Evolutionary conservation across 2,329 filamentous ascomycete genomes (phyloP).

Genomic region (Fusarium nurragi): DNA sequence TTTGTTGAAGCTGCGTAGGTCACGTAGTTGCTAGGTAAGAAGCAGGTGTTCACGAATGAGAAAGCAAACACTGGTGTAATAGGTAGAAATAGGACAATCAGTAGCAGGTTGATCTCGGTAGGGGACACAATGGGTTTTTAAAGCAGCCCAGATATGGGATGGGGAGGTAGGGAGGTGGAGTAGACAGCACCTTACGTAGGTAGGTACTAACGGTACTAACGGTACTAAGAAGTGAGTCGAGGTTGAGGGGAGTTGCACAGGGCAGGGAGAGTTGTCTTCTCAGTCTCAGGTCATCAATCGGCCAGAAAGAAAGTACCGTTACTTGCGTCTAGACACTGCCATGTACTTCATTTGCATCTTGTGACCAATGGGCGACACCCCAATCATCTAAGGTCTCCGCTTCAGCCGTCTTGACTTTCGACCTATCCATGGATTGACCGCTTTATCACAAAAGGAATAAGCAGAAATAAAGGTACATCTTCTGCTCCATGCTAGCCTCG

Average conservation of each 20-base stretch:
- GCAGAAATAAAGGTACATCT: slow-evolving; percentile 7
- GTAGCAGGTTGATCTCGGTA: slow-evolving; percentile 10
- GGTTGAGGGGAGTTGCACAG: slow-evolving; percentile 33
- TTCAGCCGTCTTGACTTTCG: slow-evolving; percentile 18
- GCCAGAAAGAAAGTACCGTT: slow-evolving; percentile 33
- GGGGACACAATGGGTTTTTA: slow-evolving; percentile 39
- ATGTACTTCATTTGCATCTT: slow-evolving; percentile 20
- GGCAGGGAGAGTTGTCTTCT: slow-evolving; percentile 34
- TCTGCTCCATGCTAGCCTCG: slow-evolving; percentile 6
- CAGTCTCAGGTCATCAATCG: slow-evolving; percentile 18
- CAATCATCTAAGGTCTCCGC: slow-evolving; percentile 25
- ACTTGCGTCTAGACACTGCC: slow-evolving; percentile 13
- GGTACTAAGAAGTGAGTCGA: slow-evolving; percentile 21
- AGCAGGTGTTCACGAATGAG: neutral
- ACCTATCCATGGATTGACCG: slow-evolving; percentile 28
- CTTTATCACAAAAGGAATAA: slow-evolving; percentile 22
- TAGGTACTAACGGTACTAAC: slow-evolving; percentile 10
- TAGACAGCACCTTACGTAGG: slow-evolving; percentile 29
- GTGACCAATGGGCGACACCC: slow-evolving; percentile 34
- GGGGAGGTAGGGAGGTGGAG: slow-evolving; percentile 41
- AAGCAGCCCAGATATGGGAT: slow-evolving; percentile 37
- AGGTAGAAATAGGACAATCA: slow-evolving; percentile 10
- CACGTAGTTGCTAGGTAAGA: neutral
- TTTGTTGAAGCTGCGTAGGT: slow-evolving; percentile 27
- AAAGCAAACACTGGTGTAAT: neutral